Conservation (phyloP, 73 alveolate species). For the Paramecium octaurelia region DNA sequence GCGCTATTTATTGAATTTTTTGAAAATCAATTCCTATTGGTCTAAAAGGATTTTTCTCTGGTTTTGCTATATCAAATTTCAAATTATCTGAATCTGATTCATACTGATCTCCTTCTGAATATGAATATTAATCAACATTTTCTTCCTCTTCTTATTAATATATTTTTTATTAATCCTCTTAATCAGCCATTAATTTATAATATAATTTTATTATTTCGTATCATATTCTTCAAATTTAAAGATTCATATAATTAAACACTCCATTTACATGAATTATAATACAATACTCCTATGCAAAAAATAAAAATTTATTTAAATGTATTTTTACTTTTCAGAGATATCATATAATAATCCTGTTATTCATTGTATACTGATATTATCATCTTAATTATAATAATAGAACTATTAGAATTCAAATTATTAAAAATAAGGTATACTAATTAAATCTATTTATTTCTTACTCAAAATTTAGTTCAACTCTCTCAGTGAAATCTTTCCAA, state of each 20-base stretch:
- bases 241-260: no score
- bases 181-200: neutral
- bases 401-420: neutral
- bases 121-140: neutral
- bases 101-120: slow-evolving; percentile 40
- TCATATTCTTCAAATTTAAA: neutral
- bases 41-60: slow-evolving; percentile 23
- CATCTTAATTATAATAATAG: neutral
- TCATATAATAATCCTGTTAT: neutral
- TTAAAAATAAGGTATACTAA: neutral
- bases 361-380: neutral
- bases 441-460: neutral
- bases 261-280: no score
- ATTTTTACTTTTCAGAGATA: neutral
- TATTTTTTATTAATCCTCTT: neutral
- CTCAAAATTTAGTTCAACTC: neutral
- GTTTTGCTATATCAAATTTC: slow-evolving; percentile 27
- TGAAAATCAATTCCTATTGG: slow-evolving; percentile 41
- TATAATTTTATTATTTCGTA: neutral
- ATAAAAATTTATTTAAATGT: no score
- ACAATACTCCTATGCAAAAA: neutral
- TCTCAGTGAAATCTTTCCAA: neutral
- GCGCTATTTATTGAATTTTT: neutral
- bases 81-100: slow-evolving; percentile 32
- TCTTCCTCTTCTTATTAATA: neutral